Percentiles rank a stretch among this genome's conserved stretches.
Conservation (phyloP, 345 rosid genomes). For the Raphanus sativus region DNA sequence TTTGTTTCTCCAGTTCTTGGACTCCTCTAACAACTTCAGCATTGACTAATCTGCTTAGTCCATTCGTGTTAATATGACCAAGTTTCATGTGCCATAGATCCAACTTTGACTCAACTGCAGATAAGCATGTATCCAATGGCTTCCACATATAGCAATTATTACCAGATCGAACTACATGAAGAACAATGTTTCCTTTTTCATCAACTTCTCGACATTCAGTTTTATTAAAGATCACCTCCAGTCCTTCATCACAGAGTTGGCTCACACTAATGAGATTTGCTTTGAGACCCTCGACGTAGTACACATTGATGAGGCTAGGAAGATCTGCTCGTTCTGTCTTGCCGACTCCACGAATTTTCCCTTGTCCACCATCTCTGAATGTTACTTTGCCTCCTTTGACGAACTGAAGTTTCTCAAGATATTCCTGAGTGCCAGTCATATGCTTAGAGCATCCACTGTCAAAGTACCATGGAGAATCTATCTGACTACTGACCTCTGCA, state of each 20-base stretch:
- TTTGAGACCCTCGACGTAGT: no score
- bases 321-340: background rate
- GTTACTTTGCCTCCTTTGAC: background rate
- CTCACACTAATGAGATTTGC: background rate
- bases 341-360: background rate
- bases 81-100: background rate
- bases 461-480: background rate
- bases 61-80: background rate
- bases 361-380: background rate
- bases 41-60: background rate
- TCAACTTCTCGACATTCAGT: background rate
- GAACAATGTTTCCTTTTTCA: background rate
- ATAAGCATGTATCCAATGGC: background rate
- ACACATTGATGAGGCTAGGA: background rate
- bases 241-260: background rate
- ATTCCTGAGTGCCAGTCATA: background rate
- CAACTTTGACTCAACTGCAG: background rate
- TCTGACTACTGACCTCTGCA: background rate
- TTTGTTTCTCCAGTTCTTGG: background rate
- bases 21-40: background rate
- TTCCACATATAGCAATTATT: no score
- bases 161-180: no score
- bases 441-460: background rate
- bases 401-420: no score
- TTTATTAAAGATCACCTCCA: background rate